These are phyloP conservation scores for Podospora bellae-mahoneyi DNA, from an alignment of 495 filamentous ascomycete species.

Conservation along the genomic window DNA sequence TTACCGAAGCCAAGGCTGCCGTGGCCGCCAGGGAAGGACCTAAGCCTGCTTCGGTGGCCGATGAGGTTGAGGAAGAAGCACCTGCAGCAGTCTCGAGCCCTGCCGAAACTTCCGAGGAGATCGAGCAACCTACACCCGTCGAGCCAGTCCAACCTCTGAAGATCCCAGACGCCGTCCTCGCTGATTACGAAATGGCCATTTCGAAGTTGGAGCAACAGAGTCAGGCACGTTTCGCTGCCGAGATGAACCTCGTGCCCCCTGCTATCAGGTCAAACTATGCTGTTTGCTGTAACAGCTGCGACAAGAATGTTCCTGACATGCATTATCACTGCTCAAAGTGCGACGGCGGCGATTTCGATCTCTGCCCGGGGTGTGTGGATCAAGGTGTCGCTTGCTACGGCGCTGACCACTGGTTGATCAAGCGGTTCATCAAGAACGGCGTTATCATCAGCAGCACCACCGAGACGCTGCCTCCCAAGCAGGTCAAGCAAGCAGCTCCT, in stretches of 20 bases:
- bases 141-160: not conserved
- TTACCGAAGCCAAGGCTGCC: too few species aligned
- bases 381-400: slow-evolving; percentile 71
- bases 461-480: slow-evolving; percentile 68
- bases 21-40: slow-evolving; percentile 18
- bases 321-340: slow-evolving; percentile 96
- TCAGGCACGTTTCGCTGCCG: too few species aligned
- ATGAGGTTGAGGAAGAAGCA: slow-evolving; percentile 25
- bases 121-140: not conserved
- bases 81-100: not conserved
- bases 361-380: slow-evolving; percentile 77
- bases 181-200: not conserved
- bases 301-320: slow-evolving; percentile 66
- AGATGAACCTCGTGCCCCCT: not conserved
- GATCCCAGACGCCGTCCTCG: not conserved
- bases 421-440: slow-evolving; percentile 75
- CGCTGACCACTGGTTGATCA: slow-evolving; percentile 87
- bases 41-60: slow-evolving; percentile 30
- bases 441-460: slow-evolving; percentile 79
- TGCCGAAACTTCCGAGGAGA: not conserved
- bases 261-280: slow-evolving; percentile 35
- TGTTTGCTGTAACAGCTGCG: slow-evolving; percentile 95
- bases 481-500: not conserved
- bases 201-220: not conserved
- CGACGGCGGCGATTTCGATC: slow-evolving; percentile 89